Base-by-base conservation (phyloP, 257 asterid species). In the Nicotiana undulata region DNA sequence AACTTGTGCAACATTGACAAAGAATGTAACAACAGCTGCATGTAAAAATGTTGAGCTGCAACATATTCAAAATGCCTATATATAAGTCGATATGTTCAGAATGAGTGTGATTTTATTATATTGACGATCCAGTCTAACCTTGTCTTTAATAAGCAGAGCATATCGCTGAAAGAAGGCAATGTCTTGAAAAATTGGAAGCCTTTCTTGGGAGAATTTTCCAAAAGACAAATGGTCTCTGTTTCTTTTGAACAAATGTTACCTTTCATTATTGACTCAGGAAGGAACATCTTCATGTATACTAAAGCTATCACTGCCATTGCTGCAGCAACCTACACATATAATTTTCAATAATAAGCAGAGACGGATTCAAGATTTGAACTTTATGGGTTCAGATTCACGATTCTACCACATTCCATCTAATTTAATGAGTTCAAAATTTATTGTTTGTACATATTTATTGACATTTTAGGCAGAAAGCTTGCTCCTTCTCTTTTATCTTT, bases 11-110 rank as follows among this genome's bases (percentile, higher is more conserved):
- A 93, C 89, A 79, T 88, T 90, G 76, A 82, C 81, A 83, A 86
- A 89, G 87, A 95, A 89, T 11, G 97, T 89, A 81, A 91, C 97
- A 55, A 85, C 84, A 31, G 99, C 98, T 28, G 92, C 98, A 80
- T 90, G 91, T n/a, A 95, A 82, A 82, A 95, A 92, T 7, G 93
- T 92, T 17, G 93, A 87, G 86, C 99, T 93, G 94, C 87, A 87
- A 49, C 3, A 0, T 32, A 44, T 17, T 63, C 44, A 78, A 70
- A 17, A 37, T 11, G 52, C 26, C 24, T 32, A 52, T 76, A 4
- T 32, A 52, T 76, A 4, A 67, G 46, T 40, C 11, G 46, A 40
- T 7, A 7, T 11, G 2, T 40, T 7, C 11, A 40, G 11, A 40
- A 40, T 40, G 11, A 40, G 11, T 40, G 0, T 40, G 11, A 40